Evolutionary conservation across 176 grass and related monocot species (phyloP).

Genomic region (Tuctoria greenei): DNA sequence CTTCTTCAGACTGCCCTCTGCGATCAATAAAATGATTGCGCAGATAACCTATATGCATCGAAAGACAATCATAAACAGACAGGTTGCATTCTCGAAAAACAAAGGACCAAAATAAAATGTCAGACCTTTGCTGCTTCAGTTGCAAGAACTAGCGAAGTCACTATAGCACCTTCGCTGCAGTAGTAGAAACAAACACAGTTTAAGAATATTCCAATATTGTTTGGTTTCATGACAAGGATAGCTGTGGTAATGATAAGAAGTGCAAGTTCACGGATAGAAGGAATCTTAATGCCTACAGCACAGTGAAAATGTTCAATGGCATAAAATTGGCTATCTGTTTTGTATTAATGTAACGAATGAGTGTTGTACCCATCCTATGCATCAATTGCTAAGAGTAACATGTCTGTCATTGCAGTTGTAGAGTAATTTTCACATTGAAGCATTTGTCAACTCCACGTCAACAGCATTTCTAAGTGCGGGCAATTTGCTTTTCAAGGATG

Average conservation of each 20-base stretch:
- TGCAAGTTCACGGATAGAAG: not conserved
- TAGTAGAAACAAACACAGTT: constrained; percentile 7
- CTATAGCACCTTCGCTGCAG: constrained; percentile 86
- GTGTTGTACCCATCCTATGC: not conserved
- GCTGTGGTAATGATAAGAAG: not conserved
- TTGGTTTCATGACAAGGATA: constrained; percentile 15
- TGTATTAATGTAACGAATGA: not conserved
- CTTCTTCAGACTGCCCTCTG: constrained; percentile 64
- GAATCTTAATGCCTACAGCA: not conserved
- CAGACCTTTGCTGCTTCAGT: constrained; percentile 82
- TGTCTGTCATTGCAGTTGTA: not conserved
- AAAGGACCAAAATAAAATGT: constrained; percentile 27
- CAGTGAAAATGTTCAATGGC: not conserved
- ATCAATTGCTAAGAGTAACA: constrained; percentile 9
- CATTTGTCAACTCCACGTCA: not conserved
- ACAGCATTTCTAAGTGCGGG: not conserved
- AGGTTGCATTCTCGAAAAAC: not conserved
- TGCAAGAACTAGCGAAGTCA: constrained; percentile 83
- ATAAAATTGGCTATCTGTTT: not conserved
- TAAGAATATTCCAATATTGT: constrained; percentile 24
- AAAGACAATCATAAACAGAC: constrained; percentile 32
- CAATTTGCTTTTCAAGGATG: not conserved
- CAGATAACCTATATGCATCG: constrained; percentile 65
- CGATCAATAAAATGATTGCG: constrained; percentile 67
- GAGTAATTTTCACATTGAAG: not conserved